phyloP scores from a whole-genome alignment of 805 yeast species.

The Metschnikowia kunwiensis region DNA sequence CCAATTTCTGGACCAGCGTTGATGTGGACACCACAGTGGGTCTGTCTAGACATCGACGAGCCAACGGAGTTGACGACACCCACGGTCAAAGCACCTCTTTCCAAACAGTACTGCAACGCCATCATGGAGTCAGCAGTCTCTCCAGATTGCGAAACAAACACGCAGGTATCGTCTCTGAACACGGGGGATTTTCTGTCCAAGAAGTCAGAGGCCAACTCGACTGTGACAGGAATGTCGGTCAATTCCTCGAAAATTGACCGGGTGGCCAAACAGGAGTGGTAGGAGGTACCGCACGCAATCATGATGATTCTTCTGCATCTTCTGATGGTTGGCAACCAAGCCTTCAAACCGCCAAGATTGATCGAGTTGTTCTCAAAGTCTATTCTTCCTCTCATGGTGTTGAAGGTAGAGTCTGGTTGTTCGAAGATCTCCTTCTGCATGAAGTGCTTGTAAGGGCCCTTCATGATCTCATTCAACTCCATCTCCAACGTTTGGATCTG shows the following conservation, averaged over 20 bases:
- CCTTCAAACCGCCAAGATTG: slow-evolving; percentile 85
- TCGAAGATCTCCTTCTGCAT: slow-evolving; percentile 99
- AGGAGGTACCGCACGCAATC: slow-evolving; percentile 99
- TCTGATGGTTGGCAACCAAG: slow-evolving; percentile 82
- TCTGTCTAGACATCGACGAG: slow-evolving; percentile 91
- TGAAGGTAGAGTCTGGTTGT: slow-evolving; percentile 97
- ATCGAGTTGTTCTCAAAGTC: slow-evolving; percentile 80
- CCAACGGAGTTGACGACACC: slow-evolving; percentile 98
- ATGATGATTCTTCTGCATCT: slow-evolving; percentile 92
- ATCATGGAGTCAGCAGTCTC: slow-evolving; percentile 97
- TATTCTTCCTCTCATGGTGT: slow-evolving; percentile 98
- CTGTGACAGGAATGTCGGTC: slow-evolving; percentile 90
- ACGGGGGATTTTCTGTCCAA: slow-evolving; percentile 95
- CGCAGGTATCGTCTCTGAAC: slow-evolving; percentile 95
- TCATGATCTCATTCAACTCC: slow-evolving; percentile 97
- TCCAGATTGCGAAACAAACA: slow-evolving; percentile 97
- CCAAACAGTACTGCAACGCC: slow-evolving; percentile 92
- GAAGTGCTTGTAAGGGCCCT: slow-evolving; percentile 92
- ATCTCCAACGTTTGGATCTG: slow-evolving; percentile 94
- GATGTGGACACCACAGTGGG: slow-evolving; percentile 99
- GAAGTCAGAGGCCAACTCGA: slow-evolving; percentile 92
- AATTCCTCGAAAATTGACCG: slow-evolving; percentile 95
- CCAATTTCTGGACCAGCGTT: slow-evolving; percentile 99
- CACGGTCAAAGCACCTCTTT: slow-evolving; percentile 94
- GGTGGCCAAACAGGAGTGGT: slow-evolving; percentile 96